Percentiles rank a stretch among this genome's conserved stretches.
Conservation (phyloP, 768 basidiomycete genomes). For the Paxillus rubicundulus region DNA sequence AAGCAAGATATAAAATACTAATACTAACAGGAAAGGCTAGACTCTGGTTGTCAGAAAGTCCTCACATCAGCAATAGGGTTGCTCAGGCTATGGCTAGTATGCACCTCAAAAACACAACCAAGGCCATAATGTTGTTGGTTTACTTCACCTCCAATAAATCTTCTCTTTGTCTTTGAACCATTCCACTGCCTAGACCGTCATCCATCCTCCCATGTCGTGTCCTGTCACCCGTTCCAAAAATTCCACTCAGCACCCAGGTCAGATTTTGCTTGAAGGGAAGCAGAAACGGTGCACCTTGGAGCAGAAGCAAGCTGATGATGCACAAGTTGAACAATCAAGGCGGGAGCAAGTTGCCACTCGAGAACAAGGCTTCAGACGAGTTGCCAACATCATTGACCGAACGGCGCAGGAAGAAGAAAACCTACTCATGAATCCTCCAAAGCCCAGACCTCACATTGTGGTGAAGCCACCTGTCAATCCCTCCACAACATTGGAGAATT, state of each 20-base stretch:
- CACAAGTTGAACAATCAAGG: neutral
- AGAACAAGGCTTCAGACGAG: neutral
- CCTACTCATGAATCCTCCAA: neutral
- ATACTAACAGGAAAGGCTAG: no score
- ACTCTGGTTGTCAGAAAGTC: no score
- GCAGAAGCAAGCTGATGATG: slow-evolving; percentile 2
- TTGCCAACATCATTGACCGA: neutral
- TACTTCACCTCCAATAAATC: no score
- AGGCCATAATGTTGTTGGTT: no score
- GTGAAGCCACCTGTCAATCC: no score
- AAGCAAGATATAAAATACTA: no score
- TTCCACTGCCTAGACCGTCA: no score
- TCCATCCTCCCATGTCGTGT: neutral
- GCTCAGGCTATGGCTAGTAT: no score
- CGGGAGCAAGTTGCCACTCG: neutral
- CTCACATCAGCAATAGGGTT: no score
- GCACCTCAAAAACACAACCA: no score
- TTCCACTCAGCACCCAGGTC: neutral
- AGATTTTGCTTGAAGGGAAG: neutral
- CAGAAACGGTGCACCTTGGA: neutral
- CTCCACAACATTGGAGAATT: neutral
- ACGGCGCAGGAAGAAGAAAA: neutral
- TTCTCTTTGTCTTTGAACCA: no score
- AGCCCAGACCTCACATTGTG: neutral
- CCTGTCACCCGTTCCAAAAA: neutral